phyloP scores from a whole-genome alignment of 345 rosid species.

The Eucalyptus curtisii region DNA sequence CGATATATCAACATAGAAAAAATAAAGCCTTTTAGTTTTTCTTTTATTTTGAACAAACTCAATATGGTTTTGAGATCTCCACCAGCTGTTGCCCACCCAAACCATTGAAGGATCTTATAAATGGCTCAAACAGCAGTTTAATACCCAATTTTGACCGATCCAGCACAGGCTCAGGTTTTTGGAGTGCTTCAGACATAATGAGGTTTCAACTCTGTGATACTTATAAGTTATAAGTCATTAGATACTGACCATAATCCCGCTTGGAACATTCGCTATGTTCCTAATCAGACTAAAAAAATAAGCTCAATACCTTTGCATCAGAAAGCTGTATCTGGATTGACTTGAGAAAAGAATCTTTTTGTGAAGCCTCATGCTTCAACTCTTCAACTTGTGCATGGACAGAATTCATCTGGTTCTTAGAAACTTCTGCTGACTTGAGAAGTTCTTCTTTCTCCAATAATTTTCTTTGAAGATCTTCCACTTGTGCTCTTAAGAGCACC shows the following conservation, averaged over 20 bases:
- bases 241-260: neutral
- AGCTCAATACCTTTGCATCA: slow-evolving; percentile 64
- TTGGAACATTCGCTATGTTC: neutral
- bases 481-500: slow-evolving; percentile 47
- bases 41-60: neutral
- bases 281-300: neutral
- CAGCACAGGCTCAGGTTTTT: neutral
- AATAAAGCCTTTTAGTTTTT: neutral
- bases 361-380: slow-evolving; percentile 39
- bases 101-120: neutral
- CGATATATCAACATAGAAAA: neutral
- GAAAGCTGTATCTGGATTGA: slow-evolving; percentile 66
- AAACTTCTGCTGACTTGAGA: slow-evolving; percentile 49
- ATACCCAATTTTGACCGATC: neutral
- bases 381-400: slow-evolving; percentile 42
- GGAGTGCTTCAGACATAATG: neutral
- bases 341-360: slow-evolving; percentile 59
- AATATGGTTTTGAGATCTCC: neutral
- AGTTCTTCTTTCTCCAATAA: slow-evolving; percentile 79
- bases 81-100: neutral
- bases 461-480: slow-evolving; percentile 61
- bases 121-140: neutral
- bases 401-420: slow-evolving; percentile 36
- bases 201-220: neutral
- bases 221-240: neutral